phyloP scores from a whole-genome alignment of 495 filamentous ascomycete genomes.

The Astrothelium macrocarpum region DNA sequence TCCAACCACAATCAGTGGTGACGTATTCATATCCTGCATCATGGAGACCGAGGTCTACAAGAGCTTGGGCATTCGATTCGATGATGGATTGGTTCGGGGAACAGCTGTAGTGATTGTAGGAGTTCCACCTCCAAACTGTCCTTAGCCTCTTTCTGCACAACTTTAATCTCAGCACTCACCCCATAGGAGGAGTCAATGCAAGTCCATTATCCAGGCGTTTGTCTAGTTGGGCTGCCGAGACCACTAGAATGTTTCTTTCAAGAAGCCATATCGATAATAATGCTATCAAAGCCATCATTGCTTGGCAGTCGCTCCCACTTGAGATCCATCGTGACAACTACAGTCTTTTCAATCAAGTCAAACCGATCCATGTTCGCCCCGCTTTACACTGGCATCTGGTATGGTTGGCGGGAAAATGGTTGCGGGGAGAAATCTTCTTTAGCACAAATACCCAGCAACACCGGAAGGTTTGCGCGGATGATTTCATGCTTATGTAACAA shows the following conservation, averaged over 20 bases:
- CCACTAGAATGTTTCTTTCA: neutral
- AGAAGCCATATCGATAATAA: neutral
- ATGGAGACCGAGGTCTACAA: conserved; percentile 44
- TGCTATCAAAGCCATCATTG: neutral
- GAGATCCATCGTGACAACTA: neutral
- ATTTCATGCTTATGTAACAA: neutral
- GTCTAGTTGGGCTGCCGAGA: neutral
- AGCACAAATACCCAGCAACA: too few species aligned
- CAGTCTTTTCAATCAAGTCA: neutral
- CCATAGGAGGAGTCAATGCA: conserved; percentile 10
- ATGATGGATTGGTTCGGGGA: conserved; percentile 40
- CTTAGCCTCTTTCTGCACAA: neutral
- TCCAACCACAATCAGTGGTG: conserved; percentile 52
- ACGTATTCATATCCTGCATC: conserved; percentile 45
- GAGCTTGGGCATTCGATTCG: conserved; percentile 43
- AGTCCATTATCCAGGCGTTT: conserved; percentile 13
- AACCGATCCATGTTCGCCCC: neutral
- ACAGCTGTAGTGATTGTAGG: conserved; percentile 47
- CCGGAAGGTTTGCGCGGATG: too few species aligned
- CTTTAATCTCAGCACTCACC: neutral
- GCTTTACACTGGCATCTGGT: neutral
- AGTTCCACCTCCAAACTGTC: conserved; percentile 36
- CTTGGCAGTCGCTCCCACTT: neutral
- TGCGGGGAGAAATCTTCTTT: neutral
- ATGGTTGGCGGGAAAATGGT: conserved; percentile 1